phyloP scores from a whole-genome alignment of 768 basidiomycete species.

The Termitomyces heimii region DNA sequence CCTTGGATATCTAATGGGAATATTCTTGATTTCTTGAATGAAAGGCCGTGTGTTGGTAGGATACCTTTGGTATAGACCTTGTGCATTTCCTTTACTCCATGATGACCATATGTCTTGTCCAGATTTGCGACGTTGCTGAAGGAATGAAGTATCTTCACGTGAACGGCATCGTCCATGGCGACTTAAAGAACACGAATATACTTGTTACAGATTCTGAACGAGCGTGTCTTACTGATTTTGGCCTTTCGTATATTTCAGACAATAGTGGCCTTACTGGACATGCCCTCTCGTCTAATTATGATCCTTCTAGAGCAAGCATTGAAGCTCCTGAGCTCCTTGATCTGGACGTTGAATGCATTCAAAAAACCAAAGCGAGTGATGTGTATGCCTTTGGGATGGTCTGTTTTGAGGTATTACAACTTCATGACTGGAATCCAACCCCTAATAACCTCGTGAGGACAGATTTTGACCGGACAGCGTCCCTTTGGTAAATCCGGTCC shows the following conservation, averaged over 20 bases:
- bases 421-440: background rate
- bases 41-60: constrained; percentile 6
- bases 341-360: constrained; percentile 10
- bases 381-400: constrained; percentile 5
- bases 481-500: background rate
- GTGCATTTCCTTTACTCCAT: constrained; percentile 4
- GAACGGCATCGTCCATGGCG: constrained; percentile 36
- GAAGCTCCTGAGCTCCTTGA: constrained; percentile 25
- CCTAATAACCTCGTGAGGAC: background rate
- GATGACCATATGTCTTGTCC: background rate
- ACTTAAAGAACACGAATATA: constrained; percentile 31
- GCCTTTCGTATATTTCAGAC: constrained; percentile 25
- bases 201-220: constrained; percentile 9
- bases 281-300: constrained; percentile 7
- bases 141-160: constrained; percentile 29
- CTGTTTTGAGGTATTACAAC: constrained; percentile 1
- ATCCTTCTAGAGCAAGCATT: constrained; percentile 24
- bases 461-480: background rate
- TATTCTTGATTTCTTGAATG: constrained; percentile 16
- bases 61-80: background rate
- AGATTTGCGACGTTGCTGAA: constrained; percentile 23
- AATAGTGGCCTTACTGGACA: constrained; percentile 9
- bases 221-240: constrained; percentile 47
- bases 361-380: constrained; percentile 1
- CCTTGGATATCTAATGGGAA: constrained; percentile 33